These are phyloP conservation scores for Volvariella volvacea DNA, from an alignment of 1,284 basidiomycete genomes.

Conservation along the genomic window DNA sequence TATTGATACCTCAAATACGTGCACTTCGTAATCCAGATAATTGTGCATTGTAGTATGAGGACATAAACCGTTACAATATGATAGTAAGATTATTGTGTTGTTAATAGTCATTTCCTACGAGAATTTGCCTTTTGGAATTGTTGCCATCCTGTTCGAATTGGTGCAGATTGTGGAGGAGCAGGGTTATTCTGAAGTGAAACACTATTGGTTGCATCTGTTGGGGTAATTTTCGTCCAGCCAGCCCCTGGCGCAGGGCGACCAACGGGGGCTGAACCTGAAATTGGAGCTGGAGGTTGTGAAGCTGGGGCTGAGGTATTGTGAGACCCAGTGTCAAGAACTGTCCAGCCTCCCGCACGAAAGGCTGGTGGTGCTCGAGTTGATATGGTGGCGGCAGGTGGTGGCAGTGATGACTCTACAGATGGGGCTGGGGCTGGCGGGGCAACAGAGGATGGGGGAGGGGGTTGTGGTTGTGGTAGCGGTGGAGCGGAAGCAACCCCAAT, in stretches of 20 bases:
- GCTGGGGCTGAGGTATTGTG: constrained; percentile 3
- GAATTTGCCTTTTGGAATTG: constrained; percentile 39
- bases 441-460: constrained; percentile 10
- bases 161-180: constrained; percentile 12
- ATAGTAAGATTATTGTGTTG: neutral
- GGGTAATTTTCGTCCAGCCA: constrained; percentile 8
- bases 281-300: constrained; percentile 1
- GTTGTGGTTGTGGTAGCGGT: neutral
- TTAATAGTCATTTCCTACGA: constrained; percentile 12
- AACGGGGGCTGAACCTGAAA: constrained; percentile 9
- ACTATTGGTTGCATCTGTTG: constrained; percentile 3
- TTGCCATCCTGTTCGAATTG: constrained; percentile 44
- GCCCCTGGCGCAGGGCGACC: constrained; percentile 7
- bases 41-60: no score
- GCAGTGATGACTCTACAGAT: constrained; percentile 14
- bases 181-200: constrained; percentile 18
- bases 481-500: constrained; percentile 20
- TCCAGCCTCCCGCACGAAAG: constrained; percentile 17
- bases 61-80: constrained; percentile 3
- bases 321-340: constrained; percentile 12
- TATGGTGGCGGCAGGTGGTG: constrained; percentile 15
- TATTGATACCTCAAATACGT: constrained; percentile 1
- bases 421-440: constrained; percentile 11
- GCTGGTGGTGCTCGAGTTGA: constrained; percentile 14
- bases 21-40: neutral